phyloP scores from a whole-genome alignment of 2,329 filamentous ascomycete genomes.

The Paecilomyces variotii region DNA sequence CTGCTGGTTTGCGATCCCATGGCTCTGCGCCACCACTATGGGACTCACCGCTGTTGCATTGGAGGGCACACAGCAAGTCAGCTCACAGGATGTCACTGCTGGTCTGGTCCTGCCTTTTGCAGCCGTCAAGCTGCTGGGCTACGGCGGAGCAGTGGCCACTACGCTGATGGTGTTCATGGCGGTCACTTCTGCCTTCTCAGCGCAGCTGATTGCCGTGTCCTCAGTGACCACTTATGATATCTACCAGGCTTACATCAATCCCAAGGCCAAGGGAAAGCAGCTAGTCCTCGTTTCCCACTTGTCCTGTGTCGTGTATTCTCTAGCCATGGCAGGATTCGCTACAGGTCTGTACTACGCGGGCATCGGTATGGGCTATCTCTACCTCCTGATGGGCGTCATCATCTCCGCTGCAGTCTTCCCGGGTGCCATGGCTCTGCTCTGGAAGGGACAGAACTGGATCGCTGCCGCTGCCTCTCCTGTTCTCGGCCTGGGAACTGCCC shows the following conservation, averaged over 20 bases:
- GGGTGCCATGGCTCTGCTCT: constrained; percentile 70
- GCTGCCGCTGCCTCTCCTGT: constrained; percentile 63
- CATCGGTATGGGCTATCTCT: constrained; percentile 82
- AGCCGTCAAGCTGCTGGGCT: constrained; percentile 72
- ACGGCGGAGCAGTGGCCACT: constrained; percentile 69
- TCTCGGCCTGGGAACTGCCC: constrained; percentile 58
- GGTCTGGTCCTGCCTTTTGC: constrained; percentile 81
- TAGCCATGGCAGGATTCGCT: constrained; percentile 70
- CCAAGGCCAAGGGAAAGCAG: constrained; percentile 61
- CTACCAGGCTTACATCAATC: constrained; percentile 81
- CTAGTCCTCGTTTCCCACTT: constrained; percentile 75
- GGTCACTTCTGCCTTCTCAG: constrained; percentile 74
- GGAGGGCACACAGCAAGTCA: constrained; percentile 67
- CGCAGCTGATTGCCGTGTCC: constrained; percentile 78
- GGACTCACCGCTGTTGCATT: constrained; percentile 73
- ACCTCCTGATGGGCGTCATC: constrained; percentile 85
- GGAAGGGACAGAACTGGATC: constrained; percentile 70
- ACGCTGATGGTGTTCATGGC: constrained; percentile 84
- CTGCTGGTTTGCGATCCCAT: constrained; percentile 88
- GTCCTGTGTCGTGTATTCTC: constrained; percentile 64
- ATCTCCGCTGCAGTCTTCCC: constrained; percentile 81
- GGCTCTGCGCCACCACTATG: constrained; percentile 82
- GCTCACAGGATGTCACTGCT: constrained; percentile 64
- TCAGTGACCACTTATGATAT: constrained; percentile 85
- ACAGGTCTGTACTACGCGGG: constrained; percentile 66